A percentile compares a stretch with the other conserved stretches of the same genome.
Conservation (phyloP, 148 eudicot genomes). For the Silene conica region DNA sequence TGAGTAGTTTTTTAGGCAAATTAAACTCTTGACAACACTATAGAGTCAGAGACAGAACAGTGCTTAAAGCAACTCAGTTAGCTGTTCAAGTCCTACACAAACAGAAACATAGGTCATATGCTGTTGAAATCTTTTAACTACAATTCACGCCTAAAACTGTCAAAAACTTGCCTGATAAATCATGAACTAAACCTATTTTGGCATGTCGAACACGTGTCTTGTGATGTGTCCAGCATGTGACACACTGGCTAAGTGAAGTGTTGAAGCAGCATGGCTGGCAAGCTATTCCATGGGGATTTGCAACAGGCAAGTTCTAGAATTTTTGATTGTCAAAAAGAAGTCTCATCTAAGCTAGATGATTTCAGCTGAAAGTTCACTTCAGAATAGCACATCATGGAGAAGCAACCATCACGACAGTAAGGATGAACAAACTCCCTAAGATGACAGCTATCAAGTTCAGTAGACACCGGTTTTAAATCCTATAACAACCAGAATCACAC, state of each 20-base stretch:
- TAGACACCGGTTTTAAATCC: not conserved
- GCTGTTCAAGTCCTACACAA: not conserved
- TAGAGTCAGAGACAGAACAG: not conserved
- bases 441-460: not conserved
- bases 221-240: too few species aligned
- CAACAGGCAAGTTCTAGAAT: too few species aligned
- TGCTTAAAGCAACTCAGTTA: conserved; percentile 9
- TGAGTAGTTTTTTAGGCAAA: conserved; percentile 6
- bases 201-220: too few species aligned
- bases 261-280: too few species aligned
- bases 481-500: not conserved
- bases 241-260: too few species aligned
- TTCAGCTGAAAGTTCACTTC: not conserved
- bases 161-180: too few species aligned
- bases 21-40: not conserved
- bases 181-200: too few species aligned
- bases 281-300: too few species aligned
- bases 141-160: not conserved
- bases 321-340: too few species aligned
- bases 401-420: not conserved
- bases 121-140: too few species aligned
- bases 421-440: not conserved
- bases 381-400: not conserved
- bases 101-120: not conserved
- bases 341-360: too few species aligned